Percentiles rank a stretch among this genome's conserved stretches.
These are phyloP conservation scores for Cladosporium sp. DNA, from an alignment of 2,329 filamentous ascomycete genomes.

Conservation along the genomic window DNA sequence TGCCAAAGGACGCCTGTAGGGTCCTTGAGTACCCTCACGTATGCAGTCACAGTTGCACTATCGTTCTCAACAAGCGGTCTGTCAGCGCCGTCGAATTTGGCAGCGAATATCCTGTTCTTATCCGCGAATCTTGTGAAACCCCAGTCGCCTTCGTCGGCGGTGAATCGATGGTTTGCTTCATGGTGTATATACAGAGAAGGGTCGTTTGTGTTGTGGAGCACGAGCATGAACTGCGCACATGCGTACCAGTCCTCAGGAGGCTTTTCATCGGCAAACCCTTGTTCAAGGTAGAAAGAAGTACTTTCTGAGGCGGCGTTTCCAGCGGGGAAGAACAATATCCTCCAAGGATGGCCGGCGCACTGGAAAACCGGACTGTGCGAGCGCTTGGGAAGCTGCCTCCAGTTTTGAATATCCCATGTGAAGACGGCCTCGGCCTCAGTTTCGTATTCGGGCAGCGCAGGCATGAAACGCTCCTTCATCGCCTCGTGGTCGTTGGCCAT, in stretches of 20 bases:
- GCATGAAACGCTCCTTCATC: constrained; percentile 77
- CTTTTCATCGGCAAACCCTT: constrained; percentile 71
- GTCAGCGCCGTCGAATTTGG: constrained; percentile 65
- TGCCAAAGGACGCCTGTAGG: constrained; percentile 88
- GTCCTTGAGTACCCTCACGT: constrained; percentile 76
- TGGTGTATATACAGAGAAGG: constrained; percentile 75
- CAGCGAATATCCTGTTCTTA: constrained; percentile 76
- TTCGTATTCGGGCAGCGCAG: constrained; percentile 73
- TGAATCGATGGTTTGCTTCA: constrained; percentile 90
- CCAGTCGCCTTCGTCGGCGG: constrained; percentile 95
- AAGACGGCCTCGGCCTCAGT: constrained; percentile 69
- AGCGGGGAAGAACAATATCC: constrained; percentile 89
- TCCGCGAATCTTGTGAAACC: constrained; percentile 97
- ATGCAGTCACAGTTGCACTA: constrained; percentile 74
- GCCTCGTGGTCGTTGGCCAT: constrained; percentile 66
- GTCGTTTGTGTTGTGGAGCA: constrained; percentile 91
- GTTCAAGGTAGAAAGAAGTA: constrained; percentile 93
- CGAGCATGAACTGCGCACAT: constrained; percentile 91
- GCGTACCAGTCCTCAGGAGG: constrained; percentile 93
- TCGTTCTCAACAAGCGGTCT: constrained; percentile 76
- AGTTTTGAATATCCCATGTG: constrained; percentile 86
- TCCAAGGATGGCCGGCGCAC: constrained; percentile 86
- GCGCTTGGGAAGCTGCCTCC: constrained; percentile 71
- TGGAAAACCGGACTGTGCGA: constrained; percentile 86
- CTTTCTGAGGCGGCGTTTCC: constrained; percentile 87